Conservation (phyloP, 805 yeast species). For the Ogataea corticis region DNA sequence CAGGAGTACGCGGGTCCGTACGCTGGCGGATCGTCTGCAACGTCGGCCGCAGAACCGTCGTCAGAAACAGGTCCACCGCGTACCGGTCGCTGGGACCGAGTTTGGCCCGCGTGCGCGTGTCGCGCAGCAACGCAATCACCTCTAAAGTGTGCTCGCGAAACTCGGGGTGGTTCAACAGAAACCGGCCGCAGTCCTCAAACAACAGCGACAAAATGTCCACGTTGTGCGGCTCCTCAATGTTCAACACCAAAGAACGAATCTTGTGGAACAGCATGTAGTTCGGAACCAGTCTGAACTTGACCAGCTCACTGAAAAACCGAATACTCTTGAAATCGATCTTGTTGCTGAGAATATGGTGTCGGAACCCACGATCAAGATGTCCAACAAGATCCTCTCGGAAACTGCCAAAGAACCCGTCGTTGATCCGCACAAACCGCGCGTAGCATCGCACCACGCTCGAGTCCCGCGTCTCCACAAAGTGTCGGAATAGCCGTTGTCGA, state of each 20-base stretch:
- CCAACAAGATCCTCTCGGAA: conserved; percentile 53
- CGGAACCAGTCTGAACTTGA: conserved; percentile 75
- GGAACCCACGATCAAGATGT: conserved; percentile 57
- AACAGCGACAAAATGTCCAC: conserved; percentile 69
- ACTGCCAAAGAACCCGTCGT: conserved; percentile 48
- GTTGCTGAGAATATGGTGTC: conserved; percentile 57
- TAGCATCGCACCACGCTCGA: conserved; percentile 49
- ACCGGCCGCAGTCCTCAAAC: conserved; percentile 73
- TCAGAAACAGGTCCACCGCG: conserved; percentile 57
- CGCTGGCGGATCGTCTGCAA: conserved; percentile 35
- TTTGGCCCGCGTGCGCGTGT: conserved; percentile 47
- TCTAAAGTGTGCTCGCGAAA: conserved; percentile 59
- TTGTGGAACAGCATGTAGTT: conserved; percentile 72
- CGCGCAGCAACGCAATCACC: conserved; percentile 57
- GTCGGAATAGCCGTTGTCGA: conserved; percentile 55
- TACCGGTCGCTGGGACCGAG: conserved; percentile 56
- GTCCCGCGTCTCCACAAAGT: conserved; percentile 51
- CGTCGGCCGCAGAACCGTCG: conserved; percentile 56
- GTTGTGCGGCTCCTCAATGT: conserved; percentile 53
- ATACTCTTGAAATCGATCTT: conserved; percentile 56
- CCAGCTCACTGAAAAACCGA: conserved; percentile 68
- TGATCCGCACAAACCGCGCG: conserved; percentile 69
- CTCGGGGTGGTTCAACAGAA: conserved; percentile 57
- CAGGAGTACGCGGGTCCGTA: conserved; percentile 37
- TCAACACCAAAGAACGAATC: conserved; percentile 58